Evolutionary conservation across 768 basidiomycete genomes (phyloP).

Genomic region (Phaeotremella skinneri): DNA sequence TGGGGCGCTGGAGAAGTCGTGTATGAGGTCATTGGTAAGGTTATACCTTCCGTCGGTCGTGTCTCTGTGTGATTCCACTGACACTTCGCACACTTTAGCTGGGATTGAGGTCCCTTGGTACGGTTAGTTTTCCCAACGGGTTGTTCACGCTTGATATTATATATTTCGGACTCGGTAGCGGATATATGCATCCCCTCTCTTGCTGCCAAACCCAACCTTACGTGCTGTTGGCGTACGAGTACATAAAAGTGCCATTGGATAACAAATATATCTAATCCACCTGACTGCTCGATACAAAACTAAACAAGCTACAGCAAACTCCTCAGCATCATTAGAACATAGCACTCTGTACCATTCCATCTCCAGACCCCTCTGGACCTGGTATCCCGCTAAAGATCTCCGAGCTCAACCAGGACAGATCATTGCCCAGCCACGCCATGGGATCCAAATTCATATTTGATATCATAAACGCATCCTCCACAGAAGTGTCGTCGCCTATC

Average conservation of each 20-base stretch:
- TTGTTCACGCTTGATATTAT: background rate
- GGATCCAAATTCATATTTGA: background rate
- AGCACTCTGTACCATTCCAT: background rate
- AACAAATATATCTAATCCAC: too few species aligned
- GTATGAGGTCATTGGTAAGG: constrained; percentile 17
- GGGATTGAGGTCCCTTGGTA: constrained; percentile 1
- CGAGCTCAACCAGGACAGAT: background rate
- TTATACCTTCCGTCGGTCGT: too few species aligned
- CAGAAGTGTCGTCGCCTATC: background rate
- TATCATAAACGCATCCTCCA: background rate
- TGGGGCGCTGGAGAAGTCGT: constrained; percentile 12
- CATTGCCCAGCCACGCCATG: background rate
- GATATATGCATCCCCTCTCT: too few species aligned
- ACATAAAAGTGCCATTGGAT: too few species aligned
- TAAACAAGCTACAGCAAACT: too few species aligned
- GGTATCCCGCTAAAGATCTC: too few species aligned
- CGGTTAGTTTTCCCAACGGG: background rate
- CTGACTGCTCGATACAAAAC: too few species aligned
- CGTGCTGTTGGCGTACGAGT: too few species aligned
- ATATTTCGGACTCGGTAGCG: too few species aligned
- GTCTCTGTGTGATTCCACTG: background rate
- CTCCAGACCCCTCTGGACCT: background rate
- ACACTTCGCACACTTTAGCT: background rate
- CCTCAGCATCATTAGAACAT: too few species aligned
- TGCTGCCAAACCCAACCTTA: too few species aligned